Evolutionary conservation across 2,329 filamentous ascomycete species (phyloP).

Genomic region (Tolypocladium inflatum): DNA sequence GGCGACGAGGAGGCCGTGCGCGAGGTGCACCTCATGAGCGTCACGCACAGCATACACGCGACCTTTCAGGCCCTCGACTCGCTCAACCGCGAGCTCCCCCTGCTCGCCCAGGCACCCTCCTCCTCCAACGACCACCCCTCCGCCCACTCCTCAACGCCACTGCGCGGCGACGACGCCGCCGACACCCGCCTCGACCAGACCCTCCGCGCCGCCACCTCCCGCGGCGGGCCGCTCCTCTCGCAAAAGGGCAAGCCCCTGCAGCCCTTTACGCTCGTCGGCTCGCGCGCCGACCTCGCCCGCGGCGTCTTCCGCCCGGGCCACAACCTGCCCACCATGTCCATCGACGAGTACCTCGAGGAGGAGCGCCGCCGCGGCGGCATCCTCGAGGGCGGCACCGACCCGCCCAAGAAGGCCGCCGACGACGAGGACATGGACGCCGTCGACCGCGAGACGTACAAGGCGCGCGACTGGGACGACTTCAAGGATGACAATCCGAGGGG

Average conservation of each 20-base stretch:
- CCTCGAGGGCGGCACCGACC: slow-evolving; percentile 80
- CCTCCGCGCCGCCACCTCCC: slow-evolving; percentile 37
- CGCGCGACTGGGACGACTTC: slow-evolving; percentile 90
- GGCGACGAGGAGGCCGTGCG: slow-evolving; percentile 81
- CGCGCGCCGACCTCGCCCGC: slow-evolving; percentile 62
- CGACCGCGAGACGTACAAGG: slow-evolving; percentile 87
- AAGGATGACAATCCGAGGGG: slow-evolving; percentile 81
- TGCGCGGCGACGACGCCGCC: slow-evolving; percentile 22
- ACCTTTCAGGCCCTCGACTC: slow-evolving; percentile 83
- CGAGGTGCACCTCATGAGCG: slow-evolving; percentile 65
- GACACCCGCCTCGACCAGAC: slow-evolving; percentile 61
- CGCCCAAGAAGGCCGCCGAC: slow-evolving; percentile 61
- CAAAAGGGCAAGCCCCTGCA: slow-evolving; percentile 75
- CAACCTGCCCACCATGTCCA: slow-evolving; percentile 92
- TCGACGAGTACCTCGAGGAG: slow-evolving; percentile 95
- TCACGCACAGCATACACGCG: slow-evolving; percentile 65
- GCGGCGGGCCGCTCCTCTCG: slow-evolving; percentile 65
- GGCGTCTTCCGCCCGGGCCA: slow-evolving; percentile 87
- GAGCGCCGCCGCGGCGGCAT: slow-evolving; percentile 78
- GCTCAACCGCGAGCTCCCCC: slow-evolving; percentile 72
- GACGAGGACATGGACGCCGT: slow-evolving; percentile 86
- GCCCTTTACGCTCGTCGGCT: slow-evolving; percentile 79
- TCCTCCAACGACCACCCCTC: slow-evolving; percentile 28
- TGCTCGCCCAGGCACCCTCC: slow-evolving; percentile 68
- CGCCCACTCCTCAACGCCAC: slow-evolving; percentile 31